Evolutionary conservation across 352 stramenopile species (phyloP).

Genomic region (Globisporangium mamillatum): DNA sequence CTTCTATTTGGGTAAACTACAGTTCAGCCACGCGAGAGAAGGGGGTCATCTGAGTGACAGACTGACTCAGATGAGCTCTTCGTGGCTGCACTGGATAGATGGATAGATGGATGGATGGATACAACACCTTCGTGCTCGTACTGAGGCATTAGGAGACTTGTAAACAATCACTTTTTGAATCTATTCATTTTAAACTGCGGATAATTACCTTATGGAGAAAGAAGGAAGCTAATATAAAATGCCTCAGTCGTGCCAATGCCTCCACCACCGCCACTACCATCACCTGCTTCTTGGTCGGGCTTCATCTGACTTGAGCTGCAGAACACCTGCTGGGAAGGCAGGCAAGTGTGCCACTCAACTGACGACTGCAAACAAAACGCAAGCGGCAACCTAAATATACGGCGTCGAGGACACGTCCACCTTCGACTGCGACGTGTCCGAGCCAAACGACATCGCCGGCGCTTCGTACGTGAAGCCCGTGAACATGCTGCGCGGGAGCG

Average conservation of each 20-base stretch:
- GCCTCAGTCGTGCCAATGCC: not conserved
- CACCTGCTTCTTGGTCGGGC: not conserved
- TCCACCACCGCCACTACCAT: not conserved
- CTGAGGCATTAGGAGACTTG: not conserved
- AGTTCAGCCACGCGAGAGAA: not conserved
- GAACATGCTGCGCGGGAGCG: constrained; percentile 81
- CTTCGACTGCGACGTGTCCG: constrained; percentile 86
- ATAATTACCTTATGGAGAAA: constrained; percentile 6
- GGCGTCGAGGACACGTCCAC: constrained; percentile 78
- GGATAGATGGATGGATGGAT: not conserved
- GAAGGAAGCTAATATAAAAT: constrained; percentile 39
- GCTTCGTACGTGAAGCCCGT: constrained; percentile 87
- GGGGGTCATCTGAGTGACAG: not conserved
- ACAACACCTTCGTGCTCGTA: not conserved
- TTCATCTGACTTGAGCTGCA: not conserved
- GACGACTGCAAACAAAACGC: not conserved
- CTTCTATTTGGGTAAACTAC: constrained; percentile 9
- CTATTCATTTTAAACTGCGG: constrained; percentile 11
- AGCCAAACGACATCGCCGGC: constrained; percentile 78
- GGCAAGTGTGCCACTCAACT: not conserved
- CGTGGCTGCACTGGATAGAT: not conserved
- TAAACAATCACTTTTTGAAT: constrained; percentile 3
- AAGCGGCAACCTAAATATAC: constrained; percentile 72
- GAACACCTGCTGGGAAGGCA: not conserved
- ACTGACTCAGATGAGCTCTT: not conserved